phyloP scores from a whole-genome alignment of 2,329 filamentous ascomycete genomes.

The Penicillium janthinellum region DNA sequence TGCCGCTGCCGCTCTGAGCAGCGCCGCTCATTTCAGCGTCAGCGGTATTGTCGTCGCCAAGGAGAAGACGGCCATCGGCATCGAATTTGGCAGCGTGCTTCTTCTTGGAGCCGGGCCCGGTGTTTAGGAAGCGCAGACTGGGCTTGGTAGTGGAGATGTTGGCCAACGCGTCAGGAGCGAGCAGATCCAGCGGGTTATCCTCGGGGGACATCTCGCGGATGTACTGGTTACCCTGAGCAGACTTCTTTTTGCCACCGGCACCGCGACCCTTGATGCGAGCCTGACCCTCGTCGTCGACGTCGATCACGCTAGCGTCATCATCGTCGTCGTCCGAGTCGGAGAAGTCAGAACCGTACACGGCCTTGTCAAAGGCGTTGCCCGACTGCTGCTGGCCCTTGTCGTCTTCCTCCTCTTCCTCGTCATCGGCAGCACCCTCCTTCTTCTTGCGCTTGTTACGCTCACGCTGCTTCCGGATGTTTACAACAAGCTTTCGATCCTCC shows the following conservation, averaged over 20 bases:
- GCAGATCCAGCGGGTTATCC: conserved; percentile 89
- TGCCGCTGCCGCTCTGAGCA: conserved; percentile 36
- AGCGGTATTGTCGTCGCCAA: conserved; percentile 37
- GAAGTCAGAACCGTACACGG: conserved; percentile 75
- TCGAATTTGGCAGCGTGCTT: conserved; percentile 47
- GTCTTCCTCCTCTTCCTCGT: conserved; percentile 57
- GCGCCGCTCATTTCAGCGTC: conserved; percentile 41
- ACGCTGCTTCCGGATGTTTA: conserved; percentile 93
- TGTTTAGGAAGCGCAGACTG: conserved; percentile 47
- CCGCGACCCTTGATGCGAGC: conserved; percentile 42
- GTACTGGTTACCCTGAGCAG: conserved; percentile 64
- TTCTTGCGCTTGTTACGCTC: conserved; percentile 90
- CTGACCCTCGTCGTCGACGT: conserved; percentile 41
- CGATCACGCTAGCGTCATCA: conserved; percentile 55
- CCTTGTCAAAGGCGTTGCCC: conserved; percentile 92
- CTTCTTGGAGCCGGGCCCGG: conserved; percentile 39
- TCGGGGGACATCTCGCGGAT: conserved; percentile 81
- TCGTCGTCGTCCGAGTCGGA: conserved; percentile 60
- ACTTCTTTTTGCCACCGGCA: conserved; percentile 44
- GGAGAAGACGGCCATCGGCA: conserved; percentile 48
- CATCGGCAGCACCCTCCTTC: conserved; percentile 63
- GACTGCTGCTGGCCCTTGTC: conserved; percentile 59
- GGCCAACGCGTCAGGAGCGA: conserved; percentile 84
- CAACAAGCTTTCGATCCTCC: conserved; percentile 82
- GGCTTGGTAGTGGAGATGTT: conserved; percentile 93